Evolutionary conservation across 768 basidiomycete genomes (phyloP), one percentile per base, ranked within the genome.

Genomic region (Boletus bicolor): DNA sequence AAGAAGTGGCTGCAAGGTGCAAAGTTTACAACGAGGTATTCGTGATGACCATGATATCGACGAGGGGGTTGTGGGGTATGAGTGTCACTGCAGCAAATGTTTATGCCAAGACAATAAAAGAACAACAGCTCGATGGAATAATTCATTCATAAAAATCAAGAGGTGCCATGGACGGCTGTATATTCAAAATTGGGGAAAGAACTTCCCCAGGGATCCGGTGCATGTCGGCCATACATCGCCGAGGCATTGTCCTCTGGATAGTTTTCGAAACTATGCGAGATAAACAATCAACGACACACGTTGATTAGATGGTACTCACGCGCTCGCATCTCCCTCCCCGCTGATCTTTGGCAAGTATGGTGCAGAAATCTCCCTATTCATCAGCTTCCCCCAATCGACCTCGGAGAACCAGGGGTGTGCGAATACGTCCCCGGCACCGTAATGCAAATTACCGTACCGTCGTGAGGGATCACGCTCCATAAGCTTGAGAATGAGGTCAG

Each of bases 281-380:
- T 55, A 3, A 52, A 49, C 15, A 8, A 36, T 39, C 41, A 14
- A 19, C 8, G 46, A 50, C 44, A 55, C 34, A 26, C 52, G 3
- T 7, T 4, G 28, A 19, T 7, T 0, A 4, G 42, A 49, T 39
- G 24, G 32, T 15, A 82, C 89, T 72, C 68, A 91, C 89, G 89
- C 89, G 84, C 91, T 93, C 6, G 96, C 90, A 72, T 99, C 97
- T 1, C 97, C 97, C 11, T 98, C 97, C 9, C 93, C 87, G 35
- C 77, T 82, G 46, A 98, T 93, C 69, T 88, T 88, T 12, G 97
- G 97, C 49, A 98, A 76, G 74, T 97, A 99, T 3, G 97, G 97
- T 24, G 97, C 91, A 14, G 89, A 90, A 53, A 99, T 98, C 66
- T 98, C 93, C 62, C 93, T 78, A 46, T 79, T 79, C 64, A 79